phyloP scores from a whole-genome alignment of 2,329 filamentous ascomycete genomes.

The Epichloe uncinata region DNA sequence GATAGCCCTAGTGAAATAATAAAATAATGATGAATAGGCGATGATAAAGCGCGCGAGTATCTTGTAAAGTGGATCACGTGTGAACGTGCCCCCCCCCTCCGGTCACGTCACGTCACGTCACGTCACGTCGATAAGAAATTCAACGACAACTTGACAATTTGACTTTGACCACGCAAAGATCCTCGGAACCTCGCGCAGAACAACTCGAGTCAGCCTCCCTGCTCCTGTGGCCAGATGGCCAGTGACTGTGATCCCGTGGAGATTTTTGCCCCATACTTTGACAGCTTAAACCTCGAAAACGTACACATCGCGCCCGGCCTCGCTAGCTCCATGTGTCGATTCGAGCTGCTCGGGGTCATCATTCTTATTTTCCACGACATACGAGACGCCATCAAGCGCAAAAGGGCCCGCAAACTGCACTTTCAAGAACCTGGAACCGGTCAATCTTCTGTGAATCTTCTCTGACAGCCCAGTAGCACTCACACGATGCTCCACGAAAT shows the following conservation, averaged over 20 bases:
- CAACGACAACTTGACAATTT: neutral
- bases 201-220: neutral
- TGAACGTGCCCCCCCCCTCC: neutral
- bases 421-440: conserved; percentile 5
- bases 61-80: conserved; percentile 1
- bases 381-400: conserved; percentile 24
- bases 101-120: neutral
- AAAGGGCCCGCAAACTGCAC: conserved; percentile 17
- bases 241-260: neutral
- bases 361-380: conserved; percentile 34
- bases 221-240: neutral
- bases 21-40: too few relatives aligned
- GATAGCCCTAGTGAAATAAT: too few relatives aligned
- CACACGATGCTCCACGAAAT: conserved; percentile 88
- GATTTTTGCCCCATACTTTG: too few relatives aligned
- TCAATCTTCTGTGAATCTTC: neutral
- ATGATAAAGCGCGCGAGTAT: too few relatives aligned
- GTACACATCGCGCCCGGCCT: neutral
- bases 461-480: neutral
- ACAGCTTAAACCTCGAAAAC: neutral
- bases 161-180: neutral
- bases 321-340: conserved; percentile 34
- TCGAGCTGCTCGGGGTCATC: conserved; percentile 37
- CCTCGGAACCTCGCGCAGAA: neutral
- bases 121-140: too few relatives aligned